phyloP scores from a whole-genome alignment of 2,329 filamentous ascomycete species.

The Metarhizium guizhouense region DNA sequence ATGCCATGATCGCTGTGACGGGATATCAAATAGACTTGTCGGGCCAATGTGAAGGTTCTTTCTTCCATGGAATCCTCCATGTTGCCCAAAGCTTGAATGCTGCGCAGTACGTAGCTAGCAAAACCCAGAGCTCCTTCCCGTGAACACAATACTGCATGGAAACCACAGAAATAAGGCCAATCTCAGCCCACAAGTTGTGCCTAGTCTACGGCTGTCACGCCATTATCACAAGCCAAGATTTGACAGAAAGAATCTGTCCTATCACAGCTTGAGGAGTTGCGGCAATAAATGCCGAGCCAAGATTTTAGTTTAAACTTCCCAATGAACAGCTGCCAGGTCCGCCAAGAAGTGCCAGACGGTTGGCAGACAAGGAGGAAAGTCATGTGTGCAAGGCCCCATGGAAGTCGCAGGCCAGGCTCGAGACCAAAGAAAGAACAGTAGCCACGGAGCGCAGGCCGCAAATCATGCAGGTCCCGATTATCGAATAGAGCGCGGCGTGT shows the following conservation, averaged over 20 bases:
- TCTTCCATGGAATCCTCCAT: neutral
- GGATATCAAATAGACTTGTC: neutral
- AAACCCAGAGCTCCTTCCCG: neutral
- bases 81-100: neutral
- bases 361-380: neutral
- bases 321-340: neutral
- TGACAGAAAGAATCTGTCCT: neutral
- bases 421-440: too few species aligned
- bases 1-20: neutral
- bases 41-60: neutral
- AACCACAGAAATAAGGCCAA: neutral
- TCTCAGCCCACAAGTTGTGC: neutral
- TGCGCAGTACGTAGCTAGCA: neutral
- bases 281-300: constrained; percentile 1
- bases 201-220: neutral
- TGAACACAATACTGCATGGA: neutral
- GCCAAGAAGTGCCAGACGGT: neutral
- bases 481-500: neutral
- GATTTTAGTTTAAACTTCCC: neutral
- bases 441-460: neutral
- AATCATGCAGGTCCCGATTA: neutral
- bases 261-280: neutral
- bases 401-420: neutral
- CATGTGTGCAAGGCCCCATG: neutral
- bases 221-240: neutral